Conservation (phyloP, 108 stramenopile species). For the Cylindrotheca closterium region DNA sequence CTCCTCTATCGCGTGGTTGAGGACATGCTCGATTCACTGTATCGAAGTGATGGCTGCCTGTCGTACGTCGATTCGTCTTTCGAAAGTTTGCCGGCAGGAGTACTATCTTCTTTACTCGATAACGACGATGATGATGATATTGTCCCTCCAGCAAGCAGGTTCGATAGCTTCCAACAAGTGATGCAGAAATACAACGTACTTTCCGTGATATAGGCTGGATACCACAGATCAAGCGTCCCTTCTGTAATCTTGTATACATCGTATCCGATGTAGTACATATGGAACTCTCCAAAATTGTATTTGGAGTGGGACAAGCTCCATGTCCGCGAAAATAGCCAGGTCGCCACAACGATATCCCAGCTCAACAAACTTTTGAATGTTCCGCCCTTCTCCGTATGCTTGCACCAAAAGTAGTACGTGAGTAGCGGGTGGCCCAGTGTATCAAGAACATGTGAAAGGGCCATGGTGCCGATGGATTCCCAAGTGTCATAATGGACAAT, state of each 20-base stretch:
- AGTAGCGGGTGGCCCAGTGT: conserved; percentile 47
- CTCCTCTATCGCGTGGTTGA: too few relatives aligned
- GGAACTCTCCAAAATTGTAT: conserved; percentile 33
- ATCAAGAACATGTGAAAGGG: conserved; percentile 46
- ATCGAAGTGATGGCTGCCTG: background rate
- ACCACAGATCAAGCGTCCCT: conserved; percentile 36
- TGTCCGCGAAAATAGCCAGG: conserved; percentile 36
- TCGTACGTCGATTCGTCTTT: background rate
- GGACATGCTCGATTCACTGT: conserved; percentile 24
- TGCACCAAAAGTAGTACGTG: conserved; percentile 46
- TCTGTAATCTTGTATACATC: conserved; percentile 51
- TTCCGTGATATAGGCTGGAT: conserved; percentile 52
- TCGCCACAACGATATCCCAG: conserved; percentile 44
- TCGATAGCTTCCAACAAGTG: conserved; percentile 17
- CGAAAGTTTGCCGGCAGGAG: background rate
- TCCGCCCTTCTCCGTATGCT: conserved; percentile 12
- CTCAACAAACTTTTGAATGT: background rate
- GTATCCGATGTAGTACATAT: conserved; percentile 45
- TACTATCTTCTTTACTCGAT: background rate
- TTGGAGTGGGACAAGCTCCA: conserved; percentile 52
- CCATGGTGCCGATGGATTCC: conserved; percentile 18
- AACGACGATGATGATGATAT: background rate
- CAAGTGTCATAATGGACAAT: conserved; percentile 15
- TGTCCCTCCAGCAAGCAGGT: background rate
- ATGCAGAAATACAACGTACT: conserved; percentile 29